A percentile compares a stretch with the other conserved stretches of the same genome.
These are phyloP conservation scores for Phaeosphaeriaceae sp. DNA, from an alignment of 2,329 filamentous ascomycete species.

Conservation along the genomic window DNA sequence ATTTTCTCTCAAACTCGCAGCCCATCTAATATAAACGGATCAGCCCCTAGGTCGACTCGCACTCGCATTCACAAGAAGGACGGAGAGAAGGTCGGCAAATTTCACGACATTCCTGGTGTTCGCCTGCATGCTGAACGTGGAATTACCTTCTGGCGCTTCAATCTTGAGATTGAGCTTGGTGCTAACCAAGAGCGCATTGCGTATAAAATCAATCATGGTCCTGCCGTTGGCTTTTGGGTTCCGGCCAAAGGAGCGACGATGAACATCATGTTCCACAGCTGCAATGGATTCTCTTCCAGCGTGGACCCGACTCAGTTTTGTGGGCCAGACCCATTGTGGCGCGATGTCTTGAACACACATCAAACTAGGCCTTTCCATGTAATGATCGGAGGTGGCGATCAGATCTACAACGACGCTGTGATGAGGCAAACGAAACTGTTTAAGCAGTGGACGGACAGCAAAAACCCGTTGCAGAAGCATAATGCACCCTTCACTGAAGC, in stretches of 20 bases:
- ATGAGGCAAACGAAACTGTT: slow-evolving; percentile 78
- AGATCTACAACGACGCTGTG: slow-evolving; percentile 92
- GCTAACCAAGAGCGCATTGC: slow-evolving; percentile 83
- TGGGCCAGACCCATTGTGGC: slow-evolving; percentile 95
- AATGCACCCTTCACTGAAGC: slow-evolving; percentile 76
- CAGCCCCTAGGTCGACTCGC: slow-evolving; percentile 50
- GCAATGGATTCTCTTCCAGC: slow-evolving; percentile 89
- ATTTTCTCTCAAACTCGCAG: slow-evolving; percentile 75
- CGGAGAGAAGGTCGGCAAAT: slow-evolving; percentile 81
- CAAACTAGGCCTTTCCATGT: slow-evolving; percentile 94
- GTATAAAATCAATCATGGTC: slow-evolving; percentile 93
- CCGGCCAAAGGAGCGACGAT: slow-evolving; percentile 83
- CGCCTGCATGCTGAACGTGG: slow-evolving; percentile 85
- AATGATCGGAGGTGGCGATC: slow-evolving; percentile 96
- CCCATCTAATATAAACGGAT: slow-evolving; percentile 52
- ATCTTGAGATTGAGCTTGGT: slow-evolving; percentile 86
- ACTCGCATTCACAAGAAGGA: slow-evolving; percentile 64
- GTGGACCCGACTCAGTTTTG: slow-evolving; percentile 81
- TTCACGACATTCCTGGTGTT: slow-evolving; percentile 81
- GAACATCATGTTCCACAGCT: slow-evolving; percentile 99
- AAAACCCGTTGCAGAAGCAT: slow-evolving; percentile 80
- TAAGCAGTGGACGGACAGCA: slow-evolving; percentile 81
- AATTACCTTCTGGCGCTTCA: slow-evolving; percentile 97
- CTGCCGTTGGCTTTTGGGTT: slow-evolving; percentile 92
- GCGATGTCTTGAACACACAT: slow-evolving; percentile 91